phyloP scores from a whole-genome alignment of 305 asterid species.

The Solanum hybrid region DNA sequence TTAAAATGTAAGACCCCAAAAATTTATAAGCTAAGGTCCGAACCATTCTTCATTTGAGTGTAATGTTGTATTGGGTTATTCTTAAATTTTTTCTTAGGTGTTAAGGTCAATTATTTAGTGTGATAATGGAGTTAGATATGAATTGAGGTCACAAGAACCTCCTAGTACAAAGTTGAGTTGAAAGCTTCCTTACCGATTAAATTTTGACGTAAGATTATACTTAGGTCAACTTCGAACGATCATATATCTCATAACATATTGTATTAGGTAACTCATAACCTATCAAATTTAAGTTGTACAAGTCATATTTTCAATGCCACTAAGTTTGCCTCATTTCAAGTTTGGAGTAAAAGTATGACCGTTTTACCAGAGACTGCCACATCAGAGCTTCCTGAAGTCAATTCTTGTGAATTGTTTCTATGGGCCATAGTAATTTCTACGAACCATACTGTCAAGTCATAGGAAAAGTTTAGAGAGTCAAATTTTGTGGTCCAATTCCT shows the following conservation, averaged over 20 bases:
- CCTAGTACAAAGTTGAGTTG: background rate
- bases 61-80: background rate
- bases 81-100: background rate
- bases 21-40: background rate
- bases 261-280: background rate
- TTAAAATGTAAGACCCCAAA: background rate
- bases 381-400: background rate
- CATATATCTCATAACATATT: no score
- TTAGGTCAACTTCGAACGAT: background rate
- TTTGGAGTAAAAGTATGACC: background rate
- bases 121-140: background rate
- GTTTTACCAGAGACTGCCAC: background rate
- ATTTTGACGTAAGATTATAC: background rate
- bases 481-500: background rate
- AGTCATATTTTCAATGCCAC: background rate
- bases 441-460: background rate
- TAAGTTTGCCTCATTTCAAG: background rate
- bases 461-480: background rate
- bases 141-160: background rate
- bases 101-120: background rate
- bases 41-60: background rate
- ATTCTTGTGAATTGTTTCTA: background rate
- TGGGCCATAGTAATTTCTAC: background rate
- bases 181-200: background rate
- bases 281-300: no score